Conservation (phyloP, 2,329 filamentous ascomycete species). For the Phoma sp. region DNA sequence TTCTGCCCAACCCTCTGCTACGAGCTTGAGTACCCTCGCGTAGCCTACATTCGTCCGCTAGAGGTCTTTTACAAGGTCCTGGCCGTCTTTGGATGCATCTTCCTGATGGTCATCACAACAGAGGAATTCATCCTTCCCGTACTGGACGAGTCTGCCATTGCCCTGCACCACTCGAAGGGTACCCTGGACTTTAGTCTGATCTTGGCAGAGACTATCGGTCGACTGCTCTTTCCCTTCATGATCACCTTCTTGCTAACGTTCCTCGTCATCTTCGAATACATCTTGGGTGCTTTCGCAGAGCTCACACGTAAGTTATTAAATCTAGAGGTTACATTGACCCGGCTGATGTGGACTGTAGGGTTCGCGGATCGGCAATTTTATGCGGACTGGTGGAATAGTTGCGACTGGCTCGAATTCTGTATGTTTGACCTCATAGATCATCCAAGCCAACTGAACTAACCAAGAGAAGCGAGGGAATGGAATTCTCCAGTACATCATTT, state of each 20-base stretch:
- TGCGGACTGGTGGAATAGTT: conserved; percentile 73
- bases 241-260: conserved; percentile 94
- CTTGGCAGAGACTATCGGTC: conserved; percentile 85
- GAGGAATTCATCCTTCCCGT: conserved; percentile 97
- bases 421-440: not conserved
- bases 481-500: conserved; percentile 98
- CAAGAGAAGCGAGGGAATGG: conserved; percentile 63
- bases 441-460: conserved; percentile 32
- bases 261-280: conserved; percentile 97
- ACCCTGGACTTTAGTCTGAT: conserved; percentile 75
- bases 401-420: conserved; percentile 92
- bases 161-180: conserved; percentile 57
- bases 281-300: conserved; percentile 92
- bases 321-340: not conserved
- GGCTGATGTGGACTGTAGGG: conserved; percentile 43
- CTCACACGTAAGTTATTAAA: conserved; percentile 67
- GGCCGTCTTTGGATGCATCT: conserved; percentile 95
- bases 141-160: conserved; percentile 72
- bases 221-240: conserved; percentile 97
- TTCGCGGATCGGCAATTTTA: conserved; percentile 97
- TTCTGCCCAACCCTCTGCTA: conserved; percentile 97
- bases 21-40: conserved; percentile 93
- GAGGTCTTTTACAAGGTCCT: conserved; percentile 84
- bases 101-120: conserved; percentile 85
- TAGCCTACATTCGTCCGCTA: conserved; percentile 73